phyloP scores from a whole-genome alignment of 805 yeast genomes.

The Hemisphaericaspora nanyangensis region DNA sequence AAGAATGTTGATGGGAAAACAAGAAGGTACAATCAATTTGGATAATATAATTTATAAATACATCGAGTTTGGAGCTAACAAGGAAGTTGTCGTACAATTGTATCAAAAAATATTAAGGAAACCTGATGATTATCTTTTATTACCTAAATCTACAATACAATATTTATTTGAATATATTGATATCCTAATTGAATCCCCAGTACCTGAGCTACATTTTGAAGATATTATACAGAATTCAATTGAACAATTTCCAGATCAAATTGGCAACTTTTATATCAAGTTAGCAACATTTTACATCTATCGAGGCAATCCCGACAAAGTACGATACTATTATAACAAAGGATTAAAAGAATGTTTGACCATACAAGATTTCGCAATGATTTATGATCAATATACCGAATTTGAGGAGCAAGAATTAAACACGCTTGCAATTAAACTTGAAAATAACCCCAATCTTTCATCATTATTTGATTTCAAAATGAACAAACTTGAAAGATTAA shows the following conservation, averaged over 20 bases:
- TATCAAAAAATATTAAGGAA: conserved; percentile 31
- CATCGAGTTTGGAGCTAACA: conserved; percentile 23
- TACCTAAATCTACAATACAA: conserved; percentile 43
- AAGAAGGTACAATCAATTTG: conserved; percentile 19
- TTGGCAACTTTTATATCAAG: conserved; percentile 44
- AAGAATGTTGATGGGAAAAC: conserved; percentile 7
- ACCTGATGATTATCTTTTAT: conserved; percentile 20
- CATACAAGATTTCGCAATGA: conserved; percentile 55
- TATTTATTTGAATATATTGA: conserved; percentile 47
- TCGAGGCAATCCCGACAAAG: conserved; percentile 21
- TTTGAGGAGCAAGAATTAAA: conserved; percentile 45
- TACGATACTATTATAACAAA: conserved; percentile 39
- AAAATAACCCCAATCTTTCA: conserved; percentile 13
- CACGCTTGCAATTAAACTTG: conserved; percentile 13
- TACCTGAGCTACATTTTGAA: conserved; percentile 22
- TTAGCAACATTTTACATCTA: conserved; percentile 47
- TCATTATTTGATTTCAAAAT: conserved; percentile 1
- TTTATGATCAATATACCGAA: conserved; percentile 62
- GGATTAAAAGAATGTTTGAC: conserved; percentile 47
- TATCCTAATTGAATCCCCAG: conserved; percentile 20
- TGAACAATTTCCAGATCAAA: conserved; percentile 54
- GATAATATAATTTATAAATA: conserved; percentile 24
- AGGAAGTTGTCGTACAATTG: conserved; percentile 22
- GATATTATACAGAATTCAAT: conserved; percentile 14
- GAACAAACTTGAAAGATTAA: conserved; percentile 45